phyloP scores from a whole-genome alignment of 768 basidiomycete genomes.

The Kwoniella europaea region DNA sequence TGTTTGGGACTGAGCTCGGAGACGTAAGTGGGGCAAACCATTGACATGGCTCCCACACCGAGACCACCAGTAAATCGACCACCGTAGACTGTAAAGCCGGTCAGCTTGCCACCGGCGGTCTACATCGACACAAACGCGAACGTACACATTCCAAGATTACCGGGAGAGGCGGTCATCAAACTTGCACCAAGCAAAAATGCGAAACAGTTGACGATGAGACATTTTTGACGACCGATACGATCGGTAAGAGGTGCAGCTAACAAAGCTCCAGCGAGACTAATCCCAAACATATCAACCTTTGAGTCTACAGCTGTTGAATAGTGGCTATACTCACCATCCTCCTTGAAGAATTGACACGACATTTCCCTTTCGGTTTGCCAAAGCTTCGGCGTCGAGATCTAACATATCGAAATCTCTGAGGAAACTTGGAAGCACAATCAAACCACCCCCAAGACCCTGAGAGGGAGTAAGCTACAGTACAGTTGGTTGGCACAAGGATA shows the following conservation, averaged over 20 bases:
- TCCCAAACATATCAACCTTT: too few relatives aligned
- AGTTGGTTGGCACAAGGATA: neutral
- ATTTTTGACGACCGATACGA: constrained; percentile 67
- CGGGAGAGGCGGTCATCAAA: constrained; percentile 30
- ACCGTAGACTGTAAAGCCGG: constrained; percentile 63
- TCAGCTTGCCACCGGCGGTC: neutral
- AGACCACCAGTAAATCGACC: constrained; percentile 80
- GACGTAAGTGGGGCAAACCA: constrained; percentile 74
- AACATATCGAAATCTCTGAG: constrained; percentile 66
- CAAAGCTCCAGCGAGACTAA: constrained; percentile 79
- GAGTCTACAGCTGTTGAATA: too few relatives aligned
- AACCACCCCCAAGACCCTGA: constrained; percentile 68
- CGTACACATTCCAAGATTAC: constrained; percentile 45
- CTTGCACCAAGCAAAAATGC: constrained; percentile 70
- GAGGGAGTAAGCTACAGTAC: neutral
- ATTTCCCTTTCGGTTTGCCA: constrained; percentile 70
- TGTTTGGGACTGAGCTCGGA: constrained; percentile 86
- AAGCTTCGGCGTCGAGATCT: constrained; percentile 57
- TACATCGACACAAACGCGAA: constrained; percentile 44
- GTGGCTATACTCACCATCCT: constrained; percentile 61
- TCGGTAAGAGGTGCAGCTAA: constrained; percentile 48
- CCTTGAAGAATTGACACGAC: constrained; percentile 82
- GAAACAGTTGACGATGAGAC: constrained; percentile 67
- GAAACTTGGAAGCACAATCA: constrained; percentile 70
- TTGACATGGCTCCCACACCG: constrained; percentile 80